Evolutionary conservation across 371 early-diverging fungal species (phyloP), one percentile per base, ranked within the genome.

Genomic region (Parasitella parasitica): DNA sequence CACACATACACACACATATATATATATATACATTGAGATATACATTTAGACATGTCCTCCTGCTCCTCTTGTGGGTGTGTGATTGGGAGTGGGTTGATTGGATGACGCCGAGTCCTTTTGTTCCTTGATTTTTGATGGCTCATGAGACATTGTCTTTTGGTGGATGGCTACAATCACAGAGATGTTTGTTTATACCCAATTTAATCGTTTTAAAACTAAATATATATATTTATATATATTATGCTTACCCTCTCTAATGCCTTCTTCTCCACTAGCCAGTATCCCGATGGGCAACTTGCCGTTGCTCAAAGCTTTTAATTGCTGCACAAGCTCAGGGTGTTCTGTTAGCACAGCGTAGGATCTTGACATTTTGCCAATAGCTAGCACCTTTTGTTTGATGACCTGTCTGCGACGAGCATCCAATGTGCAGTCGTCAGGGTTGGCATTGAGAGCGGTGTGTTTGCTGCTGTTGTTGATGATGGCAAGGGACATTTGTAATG

Each of bases 301-400:
- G 58, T 70, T 68, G 12, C 64, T 66, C 32, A 75, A 20, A 0
- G 56, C 50, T 55, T 78, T 78, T 43, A 78, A 54, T 60, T 78
- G 73, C 39, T 70, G 60, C 22, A 78, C 69, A 52, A 78, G 51
- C 12, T 75, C 66, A 24, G 78, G 70, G 13, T 78, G 64, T 38
- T 70, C 72, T 46, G 64, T 68, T 27, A 78, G 51, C 6, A 71
- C 71, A n/a, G 64, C 54, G 35, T 73, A 73, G 9, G 61, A 63
- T 57, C 70, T 64, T 48, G 78, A 73, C 58, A 78, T 58, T 57
- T 62, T 65, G 36, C 78, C 78, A 53, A 78, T 75, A 36, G 76
- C 78, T 30, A 78, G 54, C 26, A 78, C 76, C 38, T 78, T 78
- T 56, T 67, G 69, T 55, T 71, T 73, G 43, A 78, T 73, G 13